These are phyloP conservation scores for Ustilago shanxiensis DNA, from an alignment of 1,284 basidiomycete species.

Conservation along the genomic window DNA sequence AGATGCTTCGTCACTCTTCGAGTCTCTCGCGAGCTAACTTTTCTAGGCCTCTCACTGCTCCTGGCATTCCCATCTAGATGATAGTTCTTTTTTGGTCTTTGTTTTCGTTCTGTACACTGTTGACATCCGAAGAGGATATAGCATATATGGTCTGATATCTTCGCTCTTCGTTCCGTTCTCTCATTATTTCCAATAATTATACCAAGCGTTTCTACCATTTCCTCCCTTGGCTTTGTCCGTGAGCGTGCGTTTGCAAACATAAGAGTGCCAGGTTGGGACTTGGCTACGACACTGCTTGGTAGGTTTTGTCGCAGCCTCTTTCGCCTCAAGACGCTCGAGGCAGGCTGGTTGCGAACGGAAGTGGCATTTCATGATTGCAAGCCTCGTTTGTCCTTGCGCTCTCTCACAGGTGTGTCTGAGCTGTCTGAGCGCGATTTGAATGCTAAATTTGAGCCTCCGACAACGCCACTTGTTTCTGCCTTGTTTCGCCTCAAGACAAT, in stretches of 20 bases:
- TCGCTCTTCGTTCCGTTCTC: background rate
- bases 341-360: too few relatives aligned
- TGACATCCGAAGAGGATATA: too few relatives aligned
- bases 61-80: constrained; percentile 31
- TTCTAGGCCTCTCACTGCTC: constrained; percentile 33
- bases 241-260: too few relatives aligned
- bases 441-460: background rate
- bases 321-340: too few relatives aligned
- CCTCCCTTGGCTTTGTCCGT: background rate
- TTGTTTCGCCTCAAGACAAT: constrained; percentile 4
- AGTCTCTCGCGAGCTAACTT: constrained; percentile 30
- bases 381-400: too few relatives aligned
- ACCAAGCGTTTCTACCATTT: background rate
- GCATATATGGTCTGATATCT: background rate
- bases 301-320: background rate
- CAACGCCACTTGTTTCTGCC: constrained; percentile 7
- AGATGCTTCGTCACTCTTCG: constrained; percentile 45
- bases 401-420: background rate
- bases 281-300: background rate
- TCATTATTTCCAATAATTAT: background rate
- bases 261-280: too few relatives aligned
- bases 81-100: too few relatives aligned
- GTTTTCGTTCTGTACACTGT: background rate
- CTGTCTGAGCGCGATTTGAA: background rate
- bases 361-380: too few relatives aligned